Conservation (phyloP, 768 basidiomycete genomes). For the Amanita molliuscula region DNA sequence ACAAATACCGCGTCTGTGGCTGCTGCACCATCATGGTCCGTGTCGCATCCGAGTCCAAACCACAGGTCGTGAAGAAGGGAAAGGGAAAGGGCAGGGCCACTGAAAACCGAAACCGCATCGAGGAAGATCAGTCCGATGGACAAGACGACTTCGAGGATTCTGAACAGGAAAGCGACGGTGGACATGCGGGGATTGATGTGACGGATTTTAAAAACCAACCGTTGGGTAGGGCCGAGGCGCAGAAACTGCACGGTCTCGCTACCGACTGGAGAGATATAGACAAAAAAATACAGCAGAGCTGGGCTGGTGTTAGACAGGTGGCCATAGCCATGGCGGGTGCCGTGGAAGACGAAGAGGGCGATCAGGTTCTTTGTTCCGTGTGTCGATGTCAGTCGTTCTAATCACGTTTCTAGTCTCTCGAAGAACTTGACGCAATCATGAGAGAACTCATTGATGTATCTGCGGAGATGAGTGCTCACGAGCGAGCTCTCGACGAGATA, state of each 20-base stretch:
- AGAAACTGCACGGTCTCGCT: slow-evolving; percentile 45
- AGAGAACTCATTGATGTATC: slow-evolving; percentile 58
- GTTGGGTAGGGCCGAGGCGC: slow-evolving; percentile 38
- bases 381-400: neutral
- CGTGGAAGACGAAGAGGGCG: slow-evolving; percentile 39
- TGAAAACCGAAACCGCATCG: slow-evolving; percentile 19
- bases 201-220: slow-evolving; percentile 59
- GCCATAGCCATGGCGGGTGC: slow-evolving; percentile 54
- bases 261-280: slow-evolving; percentile 54
- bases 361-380: slow-evolving; percentile 30
- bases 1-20: slow-evolving; percentile 25
- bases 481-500: slow-evolving; percentile 40
- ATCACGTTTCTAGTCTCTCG: slow-evolving; percentile 31
- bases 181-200: slow-evolving; percentile 47
- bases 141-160: slow-evolving; percentile 17
- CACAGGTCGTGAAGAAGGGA: slow-evolving; percentile 20
- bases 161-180: slow-evolving; percentile 26
- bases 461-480: slow-evolving; percentile 49
- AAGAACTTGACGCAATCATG: slow-evolving; percentile 57
- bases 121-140: slow-evolving; percentile 11
- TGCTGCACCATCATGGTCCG: no score
- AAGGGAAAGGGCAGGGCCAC: slow-evolving; percentile 21
- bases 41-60: slow-evolving; percentile 27
- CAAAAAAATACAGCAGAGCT: slow-evolving; percentile 35
- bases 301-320: slow-evolving; percentile 38